A percentile compares a stretch with the other conserved stretches of the same genome.
phyloP scores from a whole-genome alignment of 2,329 filamentous ascomycete species.

The Trichoderma afroharzianum region DNA sequence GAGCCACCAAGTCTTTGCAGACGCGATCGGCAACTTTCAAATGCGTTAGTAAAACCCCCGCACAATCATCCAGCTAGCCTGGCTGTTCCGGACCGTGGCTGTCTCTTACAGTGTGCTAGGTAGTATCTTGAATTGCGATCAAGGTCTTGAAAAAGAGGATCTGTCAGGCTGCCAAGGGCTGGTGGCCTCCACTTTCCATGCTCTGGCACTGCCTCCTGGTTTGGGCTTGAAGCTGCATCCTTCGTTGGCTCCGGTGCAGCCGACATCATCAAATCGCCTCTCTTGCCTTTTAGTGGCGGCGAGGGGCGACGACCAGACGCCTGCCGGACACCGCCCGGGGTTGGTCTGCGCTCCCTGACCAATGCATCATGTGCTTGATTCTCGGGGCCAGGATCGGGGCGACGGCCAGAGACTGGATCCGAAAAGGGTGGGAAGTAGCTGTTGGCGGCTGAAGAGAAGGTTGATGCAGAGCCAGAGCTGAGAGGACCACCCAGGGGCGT shows the following conservation, averaged over 20 bases:
- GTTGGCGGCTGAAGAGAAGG: conserved; percentile 2
- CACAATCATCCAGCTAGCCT: not conserved
- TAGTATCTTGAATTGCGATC: conserved; percentile 44
- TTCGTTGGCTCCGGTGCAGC: conserved; percentile 5
- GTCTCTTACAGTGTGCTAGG: conserved; percentile 47
- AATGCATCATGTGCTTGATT: not conserved
- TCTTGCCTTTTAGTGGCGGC: conserved; percentile 3
- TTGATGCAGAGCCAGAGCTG: conserved; percentile 6
- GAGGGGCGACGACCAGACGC: conserved; percentile 2
- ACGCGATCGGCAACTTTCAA: conserved; percentile 45
- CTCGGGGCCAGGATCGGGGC: not conserved
- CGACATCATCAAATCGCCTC: conserved; percentile 7
- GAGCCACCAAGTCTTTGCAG: conserved; percentile 52
- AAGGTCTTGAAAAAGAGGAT: conserved; percentile 55
- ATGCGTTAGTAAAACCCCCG: conserved; percentile 7
- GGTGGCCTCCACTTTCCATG: conserved; percentile 9
- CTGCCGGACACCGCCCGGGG: conserved; percentile 1
- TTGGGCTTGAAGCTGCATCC: conserved; percentile 1
- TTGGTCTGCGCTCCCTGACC: not conserved
- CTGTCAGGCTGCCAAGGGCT: conserved; percentile 38
- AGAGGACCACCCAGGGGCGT: conserved; percentile 15
- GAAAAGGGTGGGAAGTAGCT: conserved; percentile 17
- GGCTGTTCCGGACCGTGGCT: not conserved
- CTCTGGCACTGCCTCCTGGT: not conserved
- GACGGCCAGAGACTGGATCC: not conserved